Base-by-base conservation (phyloP, 306 rosid species). In the Castanospermum australe region DNA sequence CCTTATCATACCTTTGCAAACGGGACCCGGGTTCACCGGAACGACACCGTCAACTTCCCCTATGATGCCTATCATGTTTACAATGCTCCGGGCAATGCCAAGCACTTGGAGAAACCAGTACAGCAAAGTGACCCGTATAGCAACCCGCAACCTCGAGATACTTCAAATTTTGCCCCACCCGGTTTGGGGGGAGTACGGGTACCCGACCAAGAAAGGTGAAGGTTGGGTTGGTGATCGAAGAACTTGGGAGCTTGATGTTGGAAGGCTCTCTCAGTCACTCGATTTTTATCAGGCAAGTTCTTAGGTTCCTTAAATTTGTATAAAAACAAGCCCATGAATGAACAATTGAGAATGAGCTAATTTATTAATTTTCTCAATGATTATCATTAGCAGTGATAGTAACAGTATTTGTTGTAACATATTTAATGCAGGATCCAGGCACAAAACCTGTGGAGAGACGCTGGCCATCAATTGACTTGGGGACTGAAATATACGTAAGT, bases 231-330 rank as follows among this genome's bases (percentile, higher is more conserved):
- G 92, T 30, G 84, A 90, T 67, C 67, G 89, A 7, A 90, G 80
- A 75, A 90, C 84, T 1, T 90, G 94, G 94, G 92, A 86, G 61
- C 88, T 90, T 50, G 90, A 90, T 73, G 90, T 85, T 81, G 92
- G 94, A 62, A 90, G 87, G 75, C 69, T 90, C 24, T 90, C 95
- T 13, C 87, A 87, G 30, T 77, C 89, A 45, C 95, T 88, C 8
- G 80, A 87, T 70, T 90, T 90, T 56, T 90, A 88, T 81, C 90
- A 88, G 89, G 92, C 82, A 66, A 54, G 83, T 20, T 57, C 36
- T 35, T 22, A 25, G 67, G 17, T 18, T 52, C 12, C 17, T 36
- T 22, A 17, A 36, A 5, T 20, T 48, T 33, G 32, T 30, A 21
- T 76, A 6, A 75, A 75, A 50, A 30, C 20, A 52, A 45, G n/a